Evolutionary conservation across 2,329 filamentous ascomycete species (phyloP).

Genomic region (Xylariaceae sp.): DNA sequence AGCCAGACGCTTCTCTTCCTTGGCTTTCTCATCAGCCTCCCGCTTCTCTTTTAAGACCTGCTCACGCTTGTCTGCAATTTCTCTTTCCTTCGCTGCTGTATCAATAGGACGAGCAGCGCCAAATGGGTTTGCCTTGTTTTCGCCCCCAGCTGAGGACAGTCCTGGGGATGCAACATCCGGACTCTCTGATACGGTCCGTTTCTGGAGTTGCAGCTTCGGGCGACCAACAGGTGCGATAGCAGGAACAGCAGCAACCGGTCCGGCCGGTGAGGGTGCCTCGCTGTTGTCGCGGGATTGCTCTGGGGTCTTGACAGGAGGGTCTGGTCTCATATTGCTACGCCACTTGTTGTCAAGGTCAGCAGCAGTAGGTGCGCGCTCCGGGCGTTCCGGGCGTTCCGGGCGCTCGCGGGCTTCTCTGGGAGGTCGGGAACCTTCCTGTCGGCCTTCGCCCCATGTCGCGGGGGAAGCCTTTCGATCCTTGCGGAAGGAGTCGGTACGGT

Average conservation of each 20-base stretch:
- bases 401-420: conserved; percentile 73
- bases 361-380: conserved; percentile 65
- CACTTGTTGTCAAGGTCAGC: conserved; percentile 92
- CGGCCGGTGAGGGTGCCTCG: conserved; percentile 67
- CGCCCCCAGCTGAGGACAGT: conserved; percentile 42
- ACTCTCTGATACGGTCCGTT: conserved; percentile 82
- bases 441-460: conserved; percentile 70
- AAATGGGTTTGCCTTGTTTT: conserved; percentile 87
- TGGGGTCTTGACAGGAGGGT: conserved; percentile 56
- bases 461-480: conserved; percentile 65
- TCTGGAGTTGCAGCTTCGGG: conserved; percentile 81
- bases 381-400: conserved; percentile 67
- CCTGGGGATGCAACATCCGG: conserved; percentile 48
- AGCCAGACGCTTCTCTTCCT: conserved; percentile 65
- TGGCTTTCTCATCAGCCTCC: conserved; percentile 80
- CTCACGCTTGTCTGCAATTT: conserved; percentile 84
- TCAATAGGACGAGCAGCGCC: conserved; percentile 92
- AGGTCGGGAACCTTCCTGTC: conserved; percentile 73
- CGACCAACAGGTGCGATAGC: conserved; percentile 61
- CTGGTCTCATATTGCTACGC: conserved; percentile 88
- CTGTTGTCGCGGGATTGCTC: conserved; percentile 68
- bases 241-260: conserved; percentile 41
- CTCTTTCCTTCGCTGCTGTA: conserved; percentile 80
- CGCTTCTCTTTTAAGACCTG: conserved; percentile 74
- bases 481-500: conserved; percentile 53